Percentiles rank a stretch among this genome's conserved stretches.
These are phyloP conservation scores for Tetrahymena borealis DNA, from an alignment of 73 alveolate species.

Conservation along the genomic window DNA sequence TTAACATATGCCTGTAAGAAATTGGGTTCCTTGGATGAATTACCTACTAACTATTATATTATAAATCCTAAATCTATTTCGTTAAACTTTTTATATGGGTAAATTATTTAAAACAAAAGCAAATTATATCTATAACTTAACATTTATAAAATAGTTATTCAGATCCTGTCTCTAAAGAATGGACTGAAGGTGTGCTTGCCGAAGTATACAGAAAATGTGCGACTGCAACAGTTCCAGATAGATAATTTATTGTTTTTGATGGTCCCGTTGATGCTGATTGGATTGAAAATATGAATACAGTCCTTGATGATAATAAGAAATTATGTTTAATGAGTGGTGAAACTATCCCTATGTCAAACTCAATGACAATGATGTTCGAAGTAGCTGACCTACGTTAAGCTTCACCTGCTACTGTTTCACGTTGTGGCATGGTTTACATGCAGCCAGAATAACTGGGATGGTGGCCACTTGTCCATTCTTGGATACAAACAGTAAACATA, in stretches of 20 bases:
- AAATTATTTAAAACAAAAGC: background rate
- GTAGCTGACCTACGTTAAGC: slow-evolving; percentile 87
- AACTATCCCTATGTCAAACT: slow-evolving; percentile 81
- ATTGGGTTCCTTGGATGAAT: slow-evolving; percentile 44
- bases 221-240: slow-evolving; percentile 16
- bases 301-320: slow-evolving; percentile 95
- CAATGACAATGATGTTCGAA: slow-evolving; percentile 91
- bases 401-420: slow-evolving; percentile 96
- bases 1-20: slow-evolving; percentile 44
- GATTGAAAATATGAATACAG: slow-evolving; percentile 97
- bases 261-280: slow-evolving; percentile 98
- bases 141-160: background rate
- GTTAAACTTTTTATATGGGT: slow-evolving; percentile 46
- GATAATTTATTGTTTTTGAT: slow-evolving; percentile 75
- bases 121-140: background rate
- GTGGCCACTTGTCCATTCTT: slow-evolving; percentile 32
- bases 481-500: background rate
- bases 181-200: slow-evolving; percentile 65
- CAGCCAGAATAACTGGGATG: slow-evolving; percentile 86
- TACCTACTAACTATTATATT: slow-evolving; percentile 46
- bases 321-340: slow-evolving; percentile 92
- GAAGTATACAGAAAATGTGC: slow-evolving; percentile 74
- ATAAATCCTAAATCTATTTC: slow-evolving; percentile 54
- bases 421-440: slow-evolving; percentile 98
- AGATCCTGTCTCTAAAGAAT: slow-evolving; percentile 56